A percentile compares a stretch with the other conserved stretches of the same genome.
phyloP scores from a whole-genome alignment of 345 rosid species.

The Eucalyptus sp. region DNA sequence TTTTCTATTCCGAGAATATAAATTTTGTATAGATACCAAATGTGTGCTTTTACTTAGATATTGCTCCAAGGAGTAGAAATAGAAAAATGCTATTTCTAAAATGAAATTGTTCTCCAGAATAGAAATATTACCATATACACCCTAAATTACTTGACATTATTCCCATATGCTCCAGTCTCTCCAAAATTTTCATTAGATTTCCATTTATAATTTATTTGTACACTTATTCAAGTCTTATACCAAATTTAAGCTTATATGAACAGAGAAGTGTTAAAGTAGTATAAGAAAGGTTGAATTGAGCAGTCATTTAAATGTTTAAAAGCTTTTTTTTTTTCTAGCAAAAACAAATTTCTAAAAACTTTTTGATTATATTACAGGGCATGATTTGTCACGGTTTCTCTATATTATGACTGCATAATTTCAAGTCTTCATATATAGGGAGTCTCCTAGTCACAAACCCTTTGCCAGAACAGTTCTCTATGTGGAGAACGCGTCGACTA shows the following conservation, averaged over 20 bases:
- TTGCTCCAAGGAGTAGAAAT: too few relatives aligned
- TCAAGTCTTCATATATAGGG: background rate
- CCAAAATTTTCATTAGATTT: background rate
- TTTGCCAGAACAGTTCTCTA: background rate
- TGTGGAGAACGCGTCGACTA: background rate
- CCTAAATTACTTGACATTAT: background rate
- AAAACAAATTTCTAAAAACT: background rate
- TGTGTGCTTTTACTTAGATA: too few relatives aligned
- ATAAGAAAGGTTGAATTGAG: background rate
- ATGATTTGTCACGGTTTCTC: background rate
- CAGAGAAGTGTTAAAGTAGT: background rate
- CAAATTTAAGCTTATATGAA: background rate
- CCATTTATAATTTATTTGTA: background rate
- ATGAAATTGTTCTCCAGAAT: too few relatives aligned
- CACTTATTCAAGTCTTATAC: background rate
- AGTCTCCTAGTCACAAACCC: background rate
- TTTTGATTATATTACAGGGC: background rate
- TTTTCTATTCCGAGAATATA: rapidly evolving
- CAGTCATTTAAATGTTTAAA: background rate
- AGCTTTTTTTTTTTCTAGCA: background rate
- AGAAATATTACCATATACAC: too few relatives aligned
- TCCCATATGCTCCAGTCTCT: background rate
- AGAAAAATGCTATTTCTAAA: too few relatives aligned
- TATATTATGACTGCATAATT: background rate
- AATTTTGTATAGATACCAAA: too few relatives aligned